Evolutionary conservation across 2,329 filamentous ascomycete species (phyloP), one percentile per base, ranked within the genome.

Genomic region (Penicillium polonicum): DNA sequence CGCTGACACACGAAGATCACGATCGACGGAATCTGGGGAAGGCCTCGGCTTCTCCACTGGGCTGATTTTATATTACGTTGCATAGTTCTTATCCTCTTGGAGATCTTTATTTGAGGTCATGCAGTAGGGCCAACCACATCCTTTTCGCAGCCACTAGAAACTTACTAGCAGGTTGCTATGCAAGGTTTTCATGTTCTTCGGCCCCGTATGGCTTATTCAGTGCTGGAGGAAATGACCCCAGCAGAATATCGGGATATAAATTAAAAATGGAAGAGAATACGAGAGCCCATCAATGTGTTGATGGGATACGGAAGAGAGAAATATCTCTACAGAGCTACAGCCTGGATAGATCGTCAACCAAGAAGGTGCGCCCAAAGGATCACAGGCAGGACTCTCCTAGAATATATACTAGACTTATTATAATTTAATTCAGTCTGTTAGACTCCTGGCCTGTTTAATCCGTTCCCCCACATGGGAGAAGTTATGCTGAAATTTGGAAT

Each of bases 11-110:
- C 35, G 33, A 45, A 45, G 27, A 41, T 55, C 53, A 44, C n/a
- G 46, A 55, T 56, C 54, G 54, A 38, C 48, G 12, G 48, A 45
- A 44, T 39, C 53, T 41, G 46, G 33, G 54, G 54, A 41, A 39
- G 35, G 38, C 33, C 4, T 42, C 4, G 9, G 17, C 23, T 33
- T 51, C 33, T 46, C 54, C 54, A 52, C 54, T 29, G 33, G n/a
- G 17, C 21, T 45, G 33, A 25, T 51, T 38, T 35, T 25, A 17
- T 48, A n/a, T 27, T 27, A 17, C 10, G 4, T 25, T 48, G 15
- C n/a, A n/a, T 36, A n/a, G 6, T 42, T 13, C 42, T 15, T 35
- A 43, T 23, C 21, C 5, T 29, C 39, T 27, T 21, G 19, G 17
- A 13, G 7, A 9, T 7, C 6, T 29, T 29, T n/a, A 44, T 21